Percentiles rank a stretch among this genome's conserved stretches.
phyloP scores from a whole-genome alignment of 2,329 filamentous ascomycete genomes.

The Colletotrichum sp. region DNA sequence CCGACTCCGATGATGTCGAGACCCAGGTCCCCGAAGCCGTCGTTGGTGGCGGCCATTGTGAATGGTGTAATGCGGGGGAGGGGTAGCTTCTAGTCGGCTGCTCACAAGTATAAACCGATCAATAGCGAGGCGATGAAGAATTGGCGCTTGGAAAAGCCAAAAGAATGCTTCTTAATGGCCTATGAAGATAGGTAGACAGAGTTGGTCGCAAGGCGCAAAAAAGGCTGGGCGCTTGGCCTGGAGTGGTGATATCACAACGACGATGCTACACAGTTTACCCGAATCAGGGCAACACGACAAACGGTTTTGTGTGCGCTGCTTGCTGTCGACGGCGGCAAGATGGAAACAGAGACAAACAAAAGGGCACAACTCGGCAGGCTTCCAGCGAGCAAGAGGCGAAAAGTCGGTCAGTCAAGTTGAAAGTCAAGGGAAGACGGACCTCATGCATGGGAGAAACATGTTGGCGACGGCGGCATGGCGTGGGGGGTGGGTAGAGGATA shows the following conservation, averaged over 20 bases:
- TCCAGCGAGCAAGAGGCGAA: not conserved
- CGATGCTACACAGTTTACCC: not conserved
- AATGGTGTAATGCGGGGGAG: slow-evolving; percentile 8
- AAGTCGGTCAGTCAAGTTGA: slow-evolving; percentile 13
- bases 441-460: slow-evolving; percentile 14
- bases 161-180: not conserved
- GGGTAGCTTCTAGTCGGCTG: not conserved
- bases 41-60: slow-evolving; percentile 45
- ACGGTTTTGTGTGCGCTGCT: not conserved
- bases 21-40: slow-evolving; percentile 54
- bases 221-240: not conserved
- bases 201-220: not conserved
- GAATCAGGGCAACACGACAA: not conserved
- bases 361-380: not conserved
- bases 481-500: not conserved
- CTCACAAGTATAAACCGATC: not conserved
- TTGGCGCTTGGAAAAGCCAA: not conserved
- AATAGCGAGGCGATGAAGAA: not conserved
- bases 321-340: not conserved
- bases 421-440: not conserved
- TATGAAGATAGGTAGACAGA: not conserved
- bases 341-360: not conserved
- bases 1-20: slow-evolving; percentile 67
- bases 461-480: slow-evolving; percentile 1
- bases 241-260: slow-evolving; percentile 17